Evolutionary conservation across 164 flowering plant genomes (phyloP).

Genomic region (Berberis vulgaris): DNA sequence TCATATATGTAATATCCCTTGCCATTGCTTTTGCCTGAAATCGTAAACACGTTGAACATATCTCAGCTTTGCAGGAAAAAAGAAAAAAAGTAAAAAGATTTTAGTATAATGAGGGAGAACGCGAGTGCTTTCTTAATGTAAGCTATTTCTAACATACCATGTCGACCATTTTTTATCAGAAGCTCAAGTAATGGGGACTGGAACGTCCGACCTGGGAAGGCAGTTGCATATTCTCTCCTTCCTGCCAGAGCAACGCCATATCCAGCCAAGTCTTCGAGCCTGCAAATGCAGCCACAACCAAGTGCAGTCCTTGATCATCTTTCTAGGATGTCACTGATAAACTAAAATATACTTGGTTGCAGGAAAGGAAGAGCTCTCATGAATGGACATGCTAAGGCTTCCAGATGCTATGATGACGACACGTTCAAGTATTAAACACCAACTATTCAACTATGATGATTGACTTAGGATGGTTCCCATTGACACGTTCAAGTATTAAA

Average conservation of each 20-base stretch:
- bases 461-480: no score
- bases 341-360: neutral
- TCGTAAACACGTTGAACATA: neutral
- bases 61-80: neutral
- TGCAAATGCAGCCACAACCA: conserved; percentile 16
- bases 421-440: no score
- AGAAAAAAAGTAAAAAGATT: no score
- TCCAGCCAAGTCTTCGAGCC: conserved; percentile 91
- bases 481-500: no score
- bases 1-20: conserved; percentile 86
- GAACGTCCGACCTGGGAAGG: conserved; percentile 64
- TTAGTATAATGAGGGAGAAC: no score
- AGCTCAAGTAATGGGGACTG: conserved; percentile 54
- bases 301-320: conserved; percentile 1
- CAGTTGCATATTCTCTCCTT: conserved; percentile 37
- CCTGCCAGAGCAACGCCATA: conserved; percentile 74
- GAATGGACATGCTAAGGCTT: neutral
- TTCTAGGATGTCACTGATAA: neutral
- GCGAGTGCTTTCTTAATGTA: neutral
- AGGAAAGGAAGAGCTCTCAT: neutral
- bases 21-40: conserved; percentile 84
- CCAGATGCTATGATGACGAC: no score
- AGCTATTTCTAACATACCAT: conserved; percentile 41
- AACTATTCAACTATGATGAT: no score
- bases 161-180: conserved; percentile 62